A percentile compares a stretch with the other conserved stretches of the same genome.
Evolutionary conservation across 2,329 filamentous ascomycete genomes (phyloP).

Genomic region (Pseudopithomyces maydicus): DNA sequence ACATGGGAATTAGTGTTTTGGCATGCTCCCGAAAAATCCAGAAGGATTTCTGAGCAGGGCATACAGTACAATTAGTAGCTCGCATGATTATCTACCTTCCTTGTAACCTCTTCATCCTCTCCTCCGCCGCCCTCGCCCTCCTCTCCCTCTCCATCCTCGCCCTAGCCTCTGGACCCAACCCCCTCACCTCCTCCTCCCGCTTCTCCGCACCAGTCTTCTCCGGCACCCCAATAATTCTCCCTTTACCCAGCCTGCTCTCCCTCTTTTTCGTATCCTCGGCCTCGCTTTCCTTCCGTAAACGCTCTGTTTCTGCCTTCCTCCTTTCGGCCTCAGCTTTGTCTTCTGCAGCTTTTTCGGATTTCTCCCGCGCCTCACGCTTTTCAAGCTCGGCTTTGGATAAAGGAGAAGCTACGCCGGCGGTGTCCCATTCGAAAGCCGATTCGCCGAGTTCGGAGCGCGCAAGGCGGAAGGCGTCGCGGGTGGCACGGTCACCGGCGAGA

Average conservation of each 20-base stretch:
- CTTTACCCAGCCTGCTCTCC: constrained; percentile 55
- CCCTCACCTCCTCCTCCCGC: constrained; percentile 81
- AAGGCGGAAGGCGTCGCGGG: constrained; percentile 88
- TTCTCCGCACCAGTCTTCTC: constrained; percentile 79
- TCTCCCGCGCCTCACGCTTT: constrained; percentile 71
- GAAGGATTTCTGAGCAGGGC: too few species aligned
- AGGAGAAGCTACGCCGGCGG: constrained; percentile 71
- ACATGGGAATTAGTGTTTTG: too few species aligned
- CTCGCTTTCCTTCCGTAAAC: constrained; percentile 64
- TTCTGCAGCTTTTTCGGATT: constrained; percentile 68
- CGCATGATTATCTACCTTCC: constrained; percentile 9
- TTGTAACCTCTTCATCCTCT: constrained; percentile 68
- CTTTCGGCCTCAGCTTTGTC: constrained; percentile 66
- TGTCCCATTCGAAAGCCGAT: constrained; percentile 76
- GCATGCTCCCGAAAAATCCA: too few species aligned
- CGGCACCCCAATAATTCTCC: constrained; percentile 58
- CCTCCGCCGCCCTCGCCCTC: constrained; percentile 88
- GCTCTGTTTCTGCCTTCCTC: constrained; percentile 74
- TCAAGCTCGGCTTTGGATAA: constrained; percentile 75
- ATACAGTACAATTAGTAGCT: too few species aligned
- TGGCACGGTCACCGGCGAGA: constrained; percentile 81
- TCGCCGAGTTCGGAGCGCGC: constrained; percentile 84
- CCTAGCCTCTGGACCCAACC: constrained; percentile 86
- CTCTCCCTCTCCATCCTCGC: constrained; percentile 84
- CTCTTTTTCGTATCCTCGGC: constrained; percentile 56